Conservation (phyloP, 2,329 filamentous ascomycete genomes). For the Catunica adiposa region DNA sequence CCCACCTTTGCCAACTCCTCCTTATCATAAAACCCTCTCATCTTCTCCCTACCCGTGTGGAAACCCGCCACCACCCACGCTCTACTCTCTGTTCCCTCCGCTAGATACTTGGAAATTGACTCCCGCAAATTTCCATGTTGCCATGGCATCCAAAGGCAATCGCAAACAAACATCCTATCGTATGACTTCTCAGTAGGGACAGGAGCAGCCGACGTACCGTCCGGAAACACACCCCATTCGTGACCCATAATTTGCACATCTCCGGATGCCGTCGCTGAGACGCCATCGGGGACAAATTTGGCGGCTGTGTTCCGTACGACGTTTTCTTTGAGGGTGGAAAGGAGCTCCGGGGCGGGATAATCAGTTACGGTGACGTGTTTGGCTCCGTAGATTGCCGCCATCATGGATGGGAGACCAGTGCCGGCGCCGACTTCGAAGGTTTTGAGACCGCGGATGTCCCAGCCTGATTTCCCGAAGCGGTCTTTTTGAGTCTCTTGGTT, state of each 20-base stretch:
- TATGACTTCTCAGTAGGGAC: conserved; percentile 26
- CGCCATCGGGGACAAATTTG: conserved; percentile 9
- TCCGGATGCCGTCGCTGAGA: conserved; percentile 10
- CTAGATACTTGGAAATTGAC: conserved; percentile 48
- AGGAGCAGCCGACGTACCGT: conserved; percentile 12
- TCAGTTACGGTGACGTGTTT: conserved; percentile 43
- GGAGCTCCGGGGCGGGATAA: conserved; percentile 45
- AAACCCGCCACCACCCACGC: conserved; percentile 55
- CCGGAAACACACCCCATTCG: conserved; percentile 40
- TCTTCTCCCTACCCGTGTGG: conserved; percentile 50
- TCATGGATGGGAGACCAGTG: conserved; percentile 36
- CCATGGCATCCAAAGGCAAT: conserved; percentile 61
- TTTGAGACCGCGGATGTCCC: conserved; percentile 33
- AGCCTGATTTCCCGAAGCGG: conserved; percentile 17
- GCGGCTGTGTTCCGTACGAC: conserved; percentile 30
- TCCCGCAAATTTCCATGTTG: conserved; percentile 49
- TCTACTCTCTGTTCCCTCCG: conserved; percentile 26
- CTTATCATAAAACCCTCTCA: conserved; percentile 46
- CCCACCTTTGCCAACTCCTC: conserved; percentile 30
- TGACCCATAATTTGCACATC: conserved; percentile 39
- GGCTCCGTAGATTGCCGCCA: conserved; percentile 33
- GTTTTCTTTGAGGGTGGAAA: conserved; percentile 43
- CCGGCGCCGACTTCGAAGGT: conserved; percentile 54
- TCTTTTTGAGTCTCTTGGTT: not conserved
- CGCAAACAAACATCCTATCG: conserved; percentile 49